Percentiles rank a stretch among this genome's conserved stretches.
phyloP scores from a whole-genome alignment of 2,329 filamentous ascomycete genomes.

The Arthroderma sp. region DNA sequence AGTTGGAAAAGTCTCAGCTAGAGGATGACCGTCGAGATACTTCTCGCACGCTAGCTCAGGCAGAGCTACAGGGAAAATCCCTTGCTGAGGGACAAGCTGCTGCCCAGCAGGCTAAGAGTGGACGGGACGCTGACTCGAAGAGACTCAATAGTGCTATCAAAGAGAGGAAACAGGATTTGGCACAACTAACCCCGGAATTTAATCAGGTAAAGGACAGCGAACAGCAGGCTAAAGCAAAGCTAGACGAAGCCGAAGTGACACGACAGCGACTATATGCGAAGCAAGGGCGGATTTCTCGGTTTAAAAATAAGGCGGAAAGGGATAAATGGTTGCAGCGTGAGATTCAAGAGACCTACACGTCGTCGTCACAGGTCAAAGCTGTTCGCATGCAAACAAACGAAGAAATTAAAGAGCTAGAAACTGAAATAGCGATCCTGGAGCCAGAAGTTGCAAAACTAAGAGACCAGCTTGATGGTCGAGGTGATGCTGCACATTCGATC shows the following conservation, averaged over 20 bases:
- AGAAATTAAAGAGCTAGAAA: slow-evolving; percentile 60
- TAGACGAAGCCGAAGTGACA: slow-evolving; percentile 63
- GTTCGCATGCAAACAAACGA: slow-evolving; percentile 75
- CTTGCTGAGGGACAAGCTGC: slow-evolving; percentile 71
- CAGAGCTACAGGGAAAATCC: slow-evolving; percentile 71
- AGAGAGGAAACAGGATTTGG: slow-evolving; percentile 62
- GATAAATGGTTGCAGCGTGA: slow-evolving; percentile 71
- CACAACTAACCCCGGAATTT: slow-evolving; percentile 62
- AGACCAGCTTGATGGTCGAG: slow-evolving; percentile 63
- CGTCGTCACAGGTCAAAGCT: slow-evolving; percentile 66
- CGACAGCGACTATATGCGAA: slow-evolving; percentile 77
- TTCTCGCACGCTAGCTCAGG: slow-evolving; percentile 66
- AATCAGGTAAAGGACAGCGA: slow-evolving; percentile 62
- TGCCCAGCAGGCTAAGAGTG: slow-evolving; percentile 57
- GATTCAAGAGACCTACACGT: slow-evolving; percentile 64
- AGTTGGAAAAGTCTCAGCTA: slow-evolving; percentile 71
- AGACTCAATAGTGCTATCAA: slow-evolving; percentile 62
- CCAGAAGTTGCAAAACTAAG: slow-evolving; percentile 58
- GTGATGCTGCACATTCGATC: slow-evolving; percentile 57
- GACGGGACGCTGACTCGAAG: slow-evolving; percentile 59
- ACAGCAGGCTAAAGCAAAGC: slow-evolving; percentile 51
- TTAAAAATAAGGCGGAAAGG: slow-evolving; percentile 75
- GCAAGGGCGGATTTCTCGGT: slow-evolving; percentile 76
- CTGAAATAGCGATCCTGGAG: slow-evolving; percentile 59
- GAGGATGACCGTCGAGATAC: slow-evolving; percentile 80